Base-by-base conservation (phyloP, 2,329 filamentous ascomycete genomes). In the Hypoxylon sp. region DNA sequence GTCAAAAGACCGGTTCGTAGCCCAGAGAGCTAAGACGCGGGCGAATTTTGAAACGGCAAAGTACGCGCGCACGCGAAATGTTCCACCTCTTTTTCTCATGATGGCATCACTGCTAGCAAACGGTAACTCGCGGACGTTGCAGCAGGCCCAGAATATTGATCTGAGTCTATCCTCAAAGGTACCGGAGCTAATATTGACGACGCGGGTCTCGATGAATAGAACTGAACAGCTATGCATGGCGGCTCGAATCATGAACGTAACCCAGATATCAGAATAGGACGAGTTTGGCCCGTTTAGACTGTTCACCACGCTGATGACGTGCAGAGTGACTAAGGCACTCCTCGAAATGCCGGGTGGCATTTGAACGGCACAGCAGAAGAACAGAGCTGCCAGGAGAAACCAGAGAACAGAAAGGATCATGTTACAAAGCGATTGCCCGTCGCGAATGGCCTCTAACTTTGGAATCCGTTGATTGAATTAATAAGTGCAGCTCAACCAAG, bases 361-460 rank as follows among this genome's bases (percentile, higher is more conserved):
- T 12, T 60, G 40, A 9, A 67, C 30, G 4, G 60, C 50, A 24
- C 56, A 38, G 46, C 16, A 64, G 48, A 64, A 67, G 4, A 57
- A 24, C 7, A 50, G 2, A 32, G 24, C 42, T 11, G 50, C 33
- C 11, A 64, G 28, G 6, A 56, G 14, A 20, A 64, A 64, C 49
- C 49, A 49, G 14, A 32, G 9, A 26, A 24, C 24, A 1, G 40
- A 50, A 22, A 30, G n/a, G 45, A 36, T 18, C 51, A 52, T 42
- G 18, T 6, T 30, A 12, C 9, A 49, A 11, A n/a, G 42, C 20
- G 28, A 1, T 33, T 14, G 40, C 14, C 5, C 5, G 11, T 42
- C 18, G 22, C 2, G n/a, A 2, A 33, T 50, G 30, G n/a, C 7
- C 2, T 55, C 18, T n/a, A 12, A 55, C 28, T 32, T 32, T 18